Base-by-base conservation (phyloP, 768 basidiomycete genomes). In the Boletus edulis region DNA sequence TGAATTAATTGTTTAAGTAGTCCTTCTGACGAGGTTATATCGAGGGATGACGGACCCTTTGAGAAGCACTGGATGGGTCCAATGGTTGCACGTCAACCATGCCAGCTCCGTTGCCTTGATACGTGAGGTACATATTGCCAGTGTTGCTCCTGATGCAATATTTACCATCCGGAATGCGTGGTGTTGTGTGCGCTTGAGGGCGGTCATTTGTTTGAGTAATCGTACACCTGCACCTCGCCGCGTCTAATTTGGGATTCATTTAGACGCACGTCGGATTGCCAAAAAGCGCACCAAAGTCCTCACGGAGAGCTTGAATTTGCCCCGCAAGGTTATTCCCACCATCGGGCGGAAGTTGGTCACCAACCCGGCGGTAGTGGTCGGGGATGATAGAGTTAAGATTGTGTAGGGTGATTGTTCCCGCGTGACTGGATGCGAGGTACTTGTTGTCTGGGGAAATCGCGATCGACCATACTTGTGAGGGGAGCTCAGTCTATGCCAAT, bases 401-500 rank as follows among this genome's bases (percentile, higher is more conserved):
- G 17, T 17, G 39, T 14, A 49, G 3, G 48, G n/a, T 40, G 24
- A 49, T 49, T 14, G 8, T 24, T 49, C 39, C 48, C 2, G 18
- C 24, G n/a, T 49, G 17, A 34, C 48, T 39, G 13, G 18, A 40
- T 29, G 27, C 48, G 38, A 49, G 5, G 13, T 29, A 10, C 15
- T n/a, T 39, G 14, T 39, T 13, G 11, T 27, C 24, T 15, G 37
- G 9, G 18, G 47, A 49, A 18, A 49, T 17, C 10, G 47, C 35
- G 10, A 49, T 49, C 3, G 47, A 15, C 35, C 35, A 37, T 37
- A 37, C 15, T 12, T 12, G 35, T 37, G 13, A 37, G 12, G 35
- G 15, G 35, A n/a, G 3, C 77, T 91, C 52, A 75, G 75, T 3
- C 72, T 91, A 11, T 75, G 73, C 38, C 62, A 74, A 46, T 87